Percentiles rank a stretch among this genome's conserved stretches.
These are phyloP conservation scores for Afroboletus lepidellus DNA, from an alignment of 1,284 basidiomycete genomes.

Conservation along the genomic window DNA sequence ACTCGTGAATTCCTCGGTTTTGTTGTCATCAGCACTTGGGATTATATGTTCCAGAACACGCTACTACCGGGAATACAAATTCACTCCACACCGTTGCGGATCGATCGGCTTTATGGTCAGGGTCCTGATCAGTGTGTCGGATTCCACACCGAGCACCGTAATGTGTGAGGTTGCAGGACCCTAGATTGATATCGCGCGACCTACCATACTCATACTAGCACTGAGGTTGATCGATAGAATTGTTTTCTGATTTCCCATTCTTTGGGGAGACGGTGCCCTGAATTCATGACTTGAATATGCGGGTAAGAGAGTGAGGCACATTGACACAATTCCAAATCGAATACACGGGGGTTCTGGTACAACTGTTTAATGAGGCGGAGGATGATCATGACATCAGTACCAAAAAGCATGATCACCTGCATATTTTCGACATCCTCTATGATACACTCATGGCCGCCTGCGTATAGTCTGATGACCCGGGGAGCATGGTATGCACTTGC, in stretches of 20 bases:
- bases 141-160: not conserved
- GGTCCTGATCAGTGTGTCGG: not conserved
- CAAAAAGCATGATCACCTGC: not conserved
- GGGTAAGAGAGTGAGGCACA: not conserved
- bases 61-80: not conserved
- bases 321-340: not conserved
- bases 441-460: not conserved
- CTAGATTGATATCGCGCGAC: not conserved
- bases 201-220: not conserved
- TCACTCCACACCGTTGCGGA: not conserved
- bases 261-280: not conserved
- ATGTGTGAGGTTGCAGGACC: not conserved
- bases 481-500: not conserved
- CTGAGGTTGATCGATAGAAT: not conserved
- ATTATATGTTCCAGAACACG: not conserved
- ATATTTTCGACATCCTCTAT: not conserved
- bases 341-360: not conserved
- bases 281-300: not conserved
- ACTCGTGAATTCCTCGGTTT: not conserved
- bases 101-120: not conserved
- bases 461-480: not conserved
- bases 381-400: not conserved
- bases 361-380: not conserved
- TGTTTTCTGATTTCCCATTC: constrained; percentile 1
- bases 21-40: not conserved